A percentile compares a stretch with the other conserved stretches of the same genome.
Evolutionary conservation across 495 filamentous ascomycete genomes (phyloP).

Genomic region (Penicillium pulvis): DNA sequence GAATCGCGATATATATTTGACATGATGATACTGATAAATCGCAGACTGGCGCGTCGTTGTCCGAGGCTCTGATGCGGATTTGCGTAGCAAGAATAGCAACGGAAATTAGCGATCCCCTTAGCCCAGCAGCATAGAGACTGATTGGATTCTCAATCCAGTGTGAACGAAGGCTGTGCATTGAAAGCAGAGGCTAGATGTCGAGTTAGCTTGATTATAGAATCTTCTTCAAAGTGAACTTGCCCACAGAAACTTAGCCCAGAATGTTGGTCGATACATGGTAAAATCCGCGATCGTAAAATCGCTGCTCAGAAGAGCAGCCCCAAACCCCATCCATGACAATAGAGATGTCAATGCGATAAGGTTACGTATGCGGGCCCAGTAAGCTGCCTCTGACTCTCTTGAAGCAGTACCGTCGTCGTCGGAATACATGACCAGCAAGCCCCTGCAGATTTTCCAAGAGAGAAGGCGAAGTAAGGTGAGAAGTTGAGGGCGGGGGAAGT

Average conservation of each 20-base stretch:
- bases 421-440: neutral
- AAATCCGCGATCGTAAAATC: neutral
- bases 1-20: neutral
- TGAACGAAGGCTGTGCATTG: neutral
- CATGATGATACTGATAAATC: neutral
- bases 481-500: too few relatives aligned
- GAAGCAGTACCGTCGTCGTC: slow-evolving; percentile 1
- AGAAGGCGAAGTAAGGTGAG: too few relatives aligned
- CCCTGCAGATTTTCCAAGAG: too few relatives aligned
- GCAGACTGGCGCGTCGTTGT: neutral
- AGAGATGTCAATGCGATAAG: neutral
- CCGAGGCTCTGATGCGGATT: neutral
- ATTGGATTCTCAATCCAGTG: neutral
- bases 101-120: neutral
- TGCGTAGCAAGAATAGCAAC: neutral
- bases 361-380: neutral
- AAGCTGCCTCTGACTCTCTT: neutral
- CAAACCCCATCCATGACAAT: neutral
- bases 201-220: neutral
- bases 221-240: neutral
- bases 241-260: neutral
- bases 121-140: neutral
- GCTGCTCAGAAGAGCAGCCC: neutral
- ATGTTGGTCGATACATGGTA: neutral
- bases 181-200: neutral